phyloP scores from a whole-genome alignment of 2,329 filamentous ascomycete genomes.

The Helotiales sp. region DNA sequence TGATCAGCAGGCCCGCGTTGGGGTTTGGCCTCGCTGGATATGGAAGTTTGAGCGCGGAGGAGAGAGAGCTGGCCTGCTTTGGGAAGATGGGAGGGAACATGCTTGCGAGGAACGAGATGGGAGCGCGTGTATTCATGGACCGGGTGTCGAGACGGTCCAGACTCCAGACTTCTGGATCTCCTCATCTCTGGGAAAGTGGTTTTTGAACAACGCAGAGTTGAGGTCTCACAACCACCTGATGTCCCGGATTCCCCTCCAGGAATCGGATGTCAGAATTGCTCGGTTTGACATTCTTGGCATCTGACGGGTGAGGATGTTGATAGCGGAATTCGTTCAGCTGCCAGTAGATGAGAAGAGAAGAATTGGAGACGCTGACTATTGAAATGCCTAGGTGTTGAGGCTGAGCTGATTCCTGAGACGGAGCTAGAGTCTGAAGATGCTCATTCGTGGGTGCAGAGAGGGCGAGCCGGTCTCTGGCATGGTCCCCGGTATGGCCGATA shows the following conservation, averaged over 20 bases:
- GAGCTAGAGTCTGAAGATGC: slow-evolving; percentile 6
- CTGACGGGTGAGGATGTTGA: background rate
- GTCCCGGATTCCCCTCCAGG: background rate
- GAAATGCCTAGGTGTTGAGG: no score
- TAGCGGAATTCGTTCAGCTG: background rate
- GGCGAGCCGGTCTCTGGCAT: background rate
- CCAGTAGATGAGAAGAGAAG: background rate
- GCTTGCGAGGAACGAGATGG: background rate
- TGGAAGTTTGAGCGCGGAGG: background rate
- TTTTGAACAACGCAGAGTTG: background rate
- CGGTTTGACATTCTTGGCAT: background rate
- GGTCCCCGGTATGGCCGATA: slow-evolving; percentile 6
- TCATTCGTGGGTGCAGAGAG: background rate
- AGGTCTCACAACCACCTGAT: background rate
- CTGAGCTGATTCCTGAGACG: slow-evolving; percentile 14
- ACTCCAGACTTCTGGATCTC: background rate
- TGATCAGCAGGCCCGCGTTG: background rate
- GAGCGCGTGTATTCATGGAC: background rate
- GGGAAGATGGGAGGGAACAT: background rate
- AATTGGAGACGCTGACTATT: background rate
- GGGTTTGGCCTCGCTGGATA: background rate
- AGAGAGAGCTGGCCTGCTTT: background rate
- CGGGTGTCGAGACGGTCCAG: no score
- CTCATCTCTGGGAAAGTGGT: background rate
- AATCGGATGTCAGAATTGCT: background rate